Evolutionary conservation across 495 filamentous ascomycete genomes (phyloP).

Genomic region (Trichoderma erinaceum): DNA sequence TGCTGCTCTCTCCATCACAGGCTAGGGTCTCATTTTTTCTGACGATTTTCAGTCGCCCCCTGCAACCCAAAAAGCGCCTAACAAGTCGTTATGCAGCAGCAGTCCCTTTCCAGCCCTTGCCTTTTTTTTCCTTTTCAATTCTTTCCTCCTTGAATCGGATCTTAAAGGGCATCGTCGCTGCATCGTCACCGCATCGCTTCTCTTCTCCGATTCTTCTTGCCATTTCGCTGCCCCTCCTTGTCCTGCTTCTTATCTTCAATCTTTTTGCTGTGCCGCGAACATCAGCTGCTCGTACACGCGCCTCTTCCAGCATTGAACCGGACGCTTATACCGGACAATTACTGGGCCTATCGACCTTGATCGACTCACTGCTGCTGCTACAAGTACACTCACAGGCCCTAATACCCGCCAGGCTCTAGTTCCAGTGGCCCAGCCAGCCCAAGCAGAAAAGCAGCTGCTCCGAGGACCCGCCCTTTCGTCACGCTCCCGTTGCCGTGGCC

Average conservation of each 20-base stretch:
- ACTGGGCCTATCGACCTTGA: neutral
- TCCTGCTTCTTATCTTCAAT: neutral
- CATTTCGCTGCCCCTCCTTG: neutral
- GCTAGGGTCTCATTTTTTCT: too few species aligned
- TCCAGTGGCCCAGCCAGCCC: neutral
- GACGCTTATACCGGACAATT: neutral
- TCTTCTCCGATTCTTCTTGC: neutral
- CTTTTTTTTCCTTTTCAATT: neutral
- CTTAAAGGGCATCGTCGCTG: neutral
- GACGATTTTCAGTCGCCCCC: too few species aligned
- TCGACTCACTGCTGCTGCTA: neutral
- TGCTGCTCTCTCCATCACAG: too few species aligned
- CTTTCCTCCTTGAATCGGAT: neutral
- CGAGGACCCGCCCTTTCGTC: constrained; percentile 11
- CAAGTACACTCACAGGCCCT: neutral
- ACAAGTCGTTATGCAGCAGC: neutral
- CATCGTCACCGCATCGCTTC: constrained; percentile 3
- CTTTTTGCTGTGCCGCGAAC: neutral
- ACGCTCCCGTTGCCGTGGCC: constrained; percentile 14
- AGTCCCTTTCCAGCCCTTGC: neutral
- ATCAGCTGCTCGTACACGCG: neutral
- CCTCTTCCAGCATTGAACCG: neutral
- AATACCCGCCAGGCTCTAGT: neutral
- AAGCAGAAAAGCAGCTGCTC: neutral
- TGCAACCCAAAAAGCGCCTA: neutral